Base-by-base conservation (phyloP, 345 rosid genomes). In the Gossypium anomalum region DNA sequence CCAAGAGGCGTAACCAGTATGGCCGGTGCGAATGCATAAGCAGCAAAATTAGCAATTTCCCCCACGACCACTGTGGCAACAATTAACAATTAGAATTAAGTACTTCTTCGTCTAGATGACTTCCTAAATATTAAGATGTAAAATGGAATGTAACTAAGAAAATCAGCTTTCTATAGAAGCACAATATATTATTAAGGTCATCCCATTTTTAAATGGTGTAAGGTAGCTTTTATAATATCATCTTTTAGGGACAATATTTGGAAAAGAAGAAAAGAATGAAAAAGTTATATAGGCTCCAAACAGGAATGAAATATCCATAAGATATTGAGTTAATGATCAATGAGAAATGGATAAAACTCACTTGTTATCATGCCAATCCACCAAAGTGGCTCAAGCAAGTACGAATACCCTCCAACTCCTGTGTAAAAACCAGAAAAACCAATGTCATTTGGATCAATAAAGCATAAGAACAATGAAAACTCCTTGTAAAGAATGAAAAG, bases 331-430 rank as follows among this genome's bases (percentile, higher is more conserved):
- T 19, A n/a, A 44, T 12, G 49, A 49, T 16, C 11, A 75, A 62
- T 70, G 48, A 74, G 45, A 60, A 75, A 73, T 66, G 70, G 66
- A 48, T n/a, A 67, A 15, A 78, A 83, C 97, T 87, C 82, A 94
- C 98, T 94, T 62, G 98, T 90, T 76, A 89, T 92, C 98, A 94
- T 94, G 87, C 98, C 98, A 17, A 80, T 81, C 98, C 98, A 94
- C 98, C 98, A 94, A 62, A 92, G 92, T 78, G 98, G 98, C 88
- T 94, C 97, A 48, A 88, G 87, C 51, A 94, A 87, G 84, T 94
- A 94, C 67, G 98, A 87, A 84, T 92, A 94, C 44, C 98, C 98
- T 76, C 98, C 98, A 79, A 83, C 89, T 61, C 97, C 98, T 74
- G 52, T 7, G 17, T 52, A 64, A 19, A 57, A 64, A 20, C 17